Evolutionary conservation across 148 eudicot species (phyloP).

Genomic region (Diospyros lotus): DNA sequence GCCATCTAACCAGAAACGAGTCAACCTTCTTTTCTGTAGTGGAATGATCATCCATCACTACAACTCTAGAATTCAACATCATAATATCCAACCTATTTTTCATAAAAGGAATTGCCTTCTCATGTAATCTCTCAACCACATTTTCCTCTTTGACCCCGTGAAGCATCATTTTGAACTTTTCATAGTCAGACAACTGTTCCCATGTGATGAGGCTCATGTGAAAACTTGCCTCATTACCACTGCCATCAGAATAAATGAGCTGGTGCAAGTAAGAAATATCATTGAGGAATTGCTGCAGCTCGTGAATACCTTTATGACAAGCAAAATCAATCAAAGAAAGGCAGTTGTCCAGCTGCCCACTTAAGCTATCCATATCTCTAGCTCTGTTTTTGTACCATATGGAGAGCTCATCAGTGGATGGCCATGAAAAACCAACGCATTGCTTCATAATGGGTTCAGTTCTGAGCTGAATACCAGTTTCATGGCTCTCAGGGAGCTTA

Average conservation of each 20-base stretch:
- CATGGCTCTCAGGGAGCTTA: conserved; percentile 37
- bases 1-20: conserved; percentile 82
- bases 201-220: conserved; percentile 62
- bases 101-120: conserved; percentile 82
- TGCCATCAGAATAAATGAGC: conserved; percentile 70
- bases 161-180: conserved; percentile 78
- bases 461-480: conserved; percentile 37
- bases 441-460: conserved; percentile 75
- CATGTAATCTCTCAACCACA: conserved; percentile 51
- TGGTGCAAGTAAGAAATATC: conserved; percentile 72
- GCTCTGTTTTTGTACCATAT: conserved; percentile 88
- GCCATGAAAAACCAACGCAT: conserved; percentile 61
- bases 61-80: conserved; percentile 22
- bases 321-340: conserved; percentile 69
- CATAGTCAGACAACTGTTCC: conserved; percentile 82
- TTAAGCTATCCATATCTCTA: conserved; percentile 77
- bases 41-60: conserved; percentile 2
- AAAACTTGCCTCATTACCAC: conserved; percentile 44
- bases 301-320: conserved; percentile 67
- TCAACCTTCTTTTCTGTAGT: conserved; percentile 26
- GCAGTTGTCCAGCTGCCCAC: conserved; percentile 88
- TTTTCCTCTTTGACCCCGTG: conserved; percentile 64
- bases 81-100: conserved; percentile 33
- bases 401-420: conserved; percentile 57
- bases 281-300: conserved; percentile 67